Conservation (phyloP, 2,329 filamentous ascomycete genomes). For the Dothidotthia symphoricarpi region DNA sequence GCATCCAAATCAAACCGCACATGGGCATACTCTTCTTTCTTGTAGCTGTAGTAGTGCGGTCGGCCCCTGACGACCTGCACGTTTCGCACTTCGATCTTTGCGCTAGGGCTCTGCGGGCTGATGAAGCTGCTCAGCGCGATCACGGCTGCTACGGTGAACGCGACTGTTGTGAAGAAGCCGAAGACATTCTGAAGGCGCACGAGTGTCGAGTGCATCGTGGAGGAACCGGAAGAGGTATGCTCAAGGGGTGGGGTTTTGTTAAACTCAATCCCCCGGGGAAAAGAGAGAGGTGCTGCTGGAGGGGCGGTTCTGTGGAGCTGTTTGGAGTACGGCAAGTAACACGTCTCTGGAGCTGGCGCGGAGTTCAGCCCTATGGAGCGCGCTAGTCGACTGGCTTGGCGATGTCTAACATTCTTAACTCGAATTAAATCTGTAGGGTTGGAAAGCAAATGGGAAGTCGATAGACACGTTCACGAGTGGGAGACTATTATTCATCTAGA, state of each 20-base stretch:
- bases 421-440: no score
- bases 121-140: slow-evolving; percentile 79
- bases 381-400: background rate
- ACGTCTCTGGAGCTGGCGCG: slow-evolving; percentile 36
- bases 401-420: no score
- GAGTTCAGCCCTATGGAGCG: slow-evolving; percentile 24
- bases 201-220: slow-evolving; percentile 77
- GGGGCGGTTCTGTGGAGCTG: slow-evolving; percentile 2
- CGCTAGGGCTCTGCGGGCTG: slow-evolving; percentile 65
- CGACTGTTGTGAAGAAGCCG: slow-evolving; percentile 95
- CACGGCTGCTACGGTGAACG: slow-evolving; percentile 73
- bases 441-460: no score
- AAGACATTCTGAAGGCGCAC: slow-evolving; percentile 90
- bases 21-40: slow-evolving; percentile 93
- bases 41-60: slow-evolving; percentile 91
- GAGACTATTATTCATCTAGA: no score
- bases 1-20: slow-evolving; percentile 91
- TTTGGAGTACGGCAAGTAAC: slow-evolving; percentile 35
- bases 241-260: slow-evolving; percentile 1
- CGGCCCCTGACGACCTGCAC: slow-evolving; percentile 87
- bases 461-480: no score
- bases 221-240: background rate
- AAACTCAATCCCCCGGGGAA: no score
- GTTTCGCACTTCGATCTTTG: slow-evolving; percentile 66
- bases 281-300: slow-evolving; percentile 2